Base-by-base conservation (phyloP, 1,139 yeast species). In the Suhomyces guaymorum region DNA sequence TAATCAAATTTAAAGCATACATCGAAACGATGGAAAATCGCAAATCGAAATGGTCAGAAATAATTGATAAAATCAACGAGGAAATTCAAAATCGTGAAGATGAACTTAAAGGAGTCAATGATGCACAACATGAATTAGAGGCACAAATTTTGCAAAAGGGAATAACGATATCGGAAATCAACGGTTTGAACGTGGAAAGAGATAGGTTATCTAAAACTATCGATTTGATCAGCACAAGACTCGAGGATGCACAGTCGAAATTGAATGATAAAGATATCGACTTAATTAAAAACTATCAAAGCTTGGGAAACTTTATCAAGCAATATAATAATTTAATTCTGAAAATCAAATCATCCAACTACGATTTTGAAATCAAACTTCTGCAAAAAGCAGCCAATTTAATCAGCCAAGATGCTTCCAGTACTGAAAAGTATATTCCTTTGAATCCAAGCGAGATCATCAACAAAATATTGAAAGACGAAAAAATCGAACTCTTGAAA, bases 1-100 rank as follows among this genome's bases (percentile, higher is more conserved):
- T 83, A 28, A 64, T 68, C 30, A 84, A 84, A 54, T 84, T 86
- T 53, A 73, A 78, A 48, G 82, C 79, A 13, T 86, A 84, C 52
- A 80, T 85, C 32, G 80, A 78, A 31, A 70, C 79, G 8, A 80
- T 85, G 75, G 78, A 81, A 45, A 63, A 69, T 21, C 69, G 87
- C 39, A 82, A 82, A 49, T 52, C 61, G 5, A 81, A 80, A 53
- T 84, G 95, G 94, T 66, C 73, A 3, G 63, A 64, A 18, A 73
- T 78, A 26, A 55, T 84, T 35, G 66, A 68, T 15, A 78, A 78
- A 46, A 73, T 84, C 38, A 65, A 69, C 21, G 60, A 58, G 8
- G 94, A 84, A 51, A 71, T 82, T 28, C 59, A 54, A 2, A 58
- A 61, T 18, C 72, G 78, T 24, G 73, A 71, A 33, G 51, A 52